Conservation (phyloP, 108 stramenopile genomes). For the Mediolabrus comicus region DNA sequence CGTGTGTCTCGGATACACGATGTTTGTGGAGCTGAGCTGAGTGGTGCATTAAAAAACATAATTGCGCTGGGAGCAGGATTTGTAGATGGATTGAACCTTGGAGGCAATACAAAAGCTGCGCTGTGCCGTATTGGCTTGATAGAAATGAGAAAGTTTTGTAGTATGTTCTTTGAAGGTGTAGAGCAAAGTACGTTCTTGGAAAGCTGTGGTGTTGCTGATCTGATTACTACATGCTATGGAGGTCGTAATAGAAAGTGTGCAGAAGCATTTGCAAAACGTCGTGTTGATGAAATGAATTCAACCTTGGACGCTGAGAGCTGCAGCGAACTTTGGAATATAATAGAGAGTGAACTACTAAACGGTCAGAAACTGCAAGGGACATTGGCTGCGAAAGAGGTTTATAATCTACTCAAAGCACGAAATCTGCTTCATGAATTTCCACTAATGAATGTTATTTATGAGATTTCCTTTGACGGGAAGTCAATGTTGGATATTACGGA, state of each 20-base stretch:
- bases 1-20: conserved; percentile 87
- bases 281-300: conserved; percentile 14
- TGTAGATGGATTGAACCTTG: conserved; percentile 88
- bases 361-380: conserved; percentile 97
- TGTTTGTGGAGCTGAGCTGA: conserved; percentile 91
- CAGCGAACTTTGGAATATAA: conserved; percentile 58
- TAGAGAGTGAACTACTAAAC: conserved; percentile 81
- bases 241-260: conserved; percentile 95
- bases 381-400: conserved; percentile 79
- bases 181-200: conserved; percentile 85
- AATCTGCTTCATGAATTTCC: conserved; percentile 74
- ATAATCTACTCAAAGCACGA: conserved; percentile 61
- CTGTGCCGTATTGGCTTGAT: conserved; percentile 70
- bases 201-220: conserved; percentile 95
- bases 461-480: conserved; percentile 76
- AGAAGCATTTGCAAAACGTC: conserved; percentile 79
- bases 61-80: conserved; percentile 96
- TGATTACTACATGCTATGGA: conserved; percentile 97
- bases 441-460: conserved; percentile 82
- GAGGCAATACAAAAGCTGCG: conserved; percentile 97
- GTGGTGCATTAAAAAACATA: conserved; percentile 97
- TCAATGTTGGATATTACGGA: conserved; percentile 62
- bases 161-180: conserved; percentile 78
- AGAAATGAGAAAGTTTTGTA: conserved; percentile 93
- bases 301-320: conserved; percentile 39